Percentiles rank a stretch among this genome's conserved stretches.
Conservation (phyloP, 306 rosid genomes). For the Pterocarpus santalinus region DNA sequence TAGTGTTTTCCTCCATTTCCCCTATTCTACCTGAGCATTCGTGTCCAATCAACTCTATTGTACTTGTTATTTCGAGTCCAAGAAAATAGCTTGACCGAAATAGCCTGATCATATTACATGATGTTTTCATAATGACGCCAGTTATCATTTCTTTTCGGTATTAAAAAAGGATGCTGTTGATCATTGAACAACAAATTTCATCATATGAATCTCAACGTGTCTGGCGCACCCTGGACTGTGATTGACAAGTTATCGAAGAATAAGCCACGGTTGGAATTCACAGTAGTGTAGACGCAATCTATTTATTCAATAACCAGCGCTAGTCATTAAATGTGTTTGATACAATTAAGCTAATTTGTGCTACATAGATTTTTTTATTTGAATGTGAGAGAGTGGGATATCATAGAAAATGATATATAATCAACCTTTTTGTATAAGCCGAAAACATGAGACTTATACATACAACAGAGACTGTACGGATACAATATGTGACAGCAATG, state of each 20-base stretch:
- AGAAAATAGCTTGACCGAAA: too few relatives aligned
- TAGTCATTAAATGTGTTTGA: not conserved
- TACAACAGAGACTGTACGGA: slow-evolving; percentile 64
- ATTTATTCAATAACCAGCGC: not conserved
- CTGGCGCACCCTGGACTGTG: not conserved
- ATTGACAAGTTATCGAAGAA: not conserved
- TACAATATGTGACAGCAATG: slow-evolving; percentile 60
- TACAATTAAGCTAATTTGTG: not conserved
- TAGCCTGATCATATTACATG: too few relatives aligned
- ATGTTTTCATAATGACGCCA: not conserved
- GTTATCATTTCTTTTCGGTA: too few relatives aligned
- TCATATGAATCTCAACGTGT: not conserved
- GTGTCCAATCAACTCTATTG: too few relatives aligned
- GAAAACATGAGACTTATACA: slow-evolving; percentile 71
- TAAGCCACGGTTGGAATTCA: not conserved
- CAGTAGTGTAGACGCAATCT: not conserved
- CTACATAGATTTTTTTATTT: not conserved
- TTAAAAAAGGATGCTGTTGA: too few relatives aligned
- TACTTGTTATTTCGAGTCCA: too few relatives aligned
- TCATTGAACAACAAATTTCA: not conserved
- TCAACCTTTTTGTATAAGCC: slow-evolving; percentile 65
- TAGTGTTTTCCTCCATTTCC: too few relatives aligned
- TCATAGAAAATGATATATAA: slow-evolving; percentile 42
- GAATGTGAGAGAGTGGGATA: not conserved
- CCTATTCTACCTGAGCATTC: too few relatives aligned